Evolutionary conservation across 371 early-diverging fungal genomes (phyloP), one percentile per base, ranked within the genome.

Genomic region (Mortierella sp.): DNA sequence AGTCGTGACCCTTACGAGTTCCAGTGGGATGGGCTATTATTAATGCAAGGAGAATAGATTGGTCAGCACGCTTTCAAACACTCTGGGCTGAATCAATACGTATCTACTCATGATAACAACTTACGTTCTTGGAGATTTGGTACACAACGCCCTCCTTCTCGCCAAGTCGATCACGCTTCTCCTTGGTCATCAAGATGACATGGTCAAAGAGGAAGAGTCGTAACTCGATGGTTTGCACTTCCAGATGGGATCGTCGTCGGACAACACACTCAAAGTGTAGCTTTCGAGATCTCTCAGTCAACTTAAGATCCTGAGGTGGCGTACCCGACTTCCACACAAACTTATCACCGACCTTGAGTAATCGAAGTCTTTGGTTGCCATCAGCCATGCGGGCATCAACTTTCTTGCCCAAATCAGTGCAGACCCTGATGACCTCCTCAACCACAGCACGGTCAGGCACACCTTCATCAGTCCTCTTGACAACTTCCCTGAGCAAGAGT

Each of bases 141-240:
- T 79, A 79, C 0, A 64, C 60, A 69, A 85, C 73, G 69, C 80
- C 68, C 74, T 92, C 86, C 70, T 82, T 81, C 64, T 90, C 70
- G 6, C 57, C 69, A 16, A 53, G 25, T 47, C 73, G 72, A 64
- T 73, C 73, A 15, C 80, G 80, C 84, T 89, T 88, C 50, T 85
- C 84, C 67, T 93, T 94, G 48, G 94, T 88, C 80, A 97, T 86
- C 14, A 98, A 72, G 21, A 98, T 71, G 63, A 88, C 85, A 68
- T 97, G 95, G 73, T 98, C 98, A 45, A 98, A 89, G 37, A 98
- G 73, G 70, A 93, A 94, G 25, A 96, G 86, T 51, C 85, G 84
- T 28, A 96, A 70, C 18, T 93, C 93, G 0, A 88, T 81, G 47
- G 85, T 83, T 57, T 92, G 92, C 0, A 91, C 74, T 65, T 90